Evolutionary conservation across 2,329 filamentous ascomycete species (phyloP).

Genomic region (Pseudocercospora cruenta): DNA sequence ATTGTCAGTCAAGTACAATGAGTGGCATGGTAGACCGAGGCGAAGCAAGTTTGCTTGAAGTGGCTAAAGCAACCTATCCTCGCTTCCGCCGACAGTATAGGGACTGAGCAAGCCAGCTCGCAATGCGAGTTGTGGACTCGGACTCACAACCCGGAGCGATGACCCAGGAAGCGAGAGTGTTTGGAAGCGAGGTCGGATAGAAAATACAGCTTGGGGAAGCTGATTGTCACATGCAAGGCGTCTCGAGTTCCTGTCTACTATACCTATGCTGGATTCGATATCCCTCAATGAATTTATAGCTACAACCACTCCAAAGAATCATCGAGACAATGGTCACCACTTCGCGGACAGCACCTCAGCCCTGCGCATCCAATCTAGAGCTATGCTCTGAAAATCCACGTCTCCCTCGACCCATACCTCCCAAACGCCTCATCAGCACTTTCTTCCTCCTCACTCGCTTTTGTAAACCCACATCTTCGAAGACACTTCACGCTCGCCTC

Average conservation of each 20-base stretch:
- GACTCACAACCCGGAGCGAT: not conserved
- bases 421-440: conserved; percentile 11
- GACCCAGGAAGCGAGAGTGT: not conserved
- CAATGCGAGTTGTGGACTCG: not conserved
- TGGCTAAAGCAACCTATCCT: not conserved
- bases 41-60: not conserved
- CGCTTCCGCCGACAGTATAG: not conserved
- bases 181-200: conserved; percentile 6
- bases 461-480: conserved; percentile 21
- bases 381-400: conserved; percentile 15
- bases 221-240: not conserved
- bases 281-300: not conserved
- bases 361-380: not conserved
- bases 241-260: not conserved
- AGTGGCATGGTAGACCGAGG: conserved; percentile 8
- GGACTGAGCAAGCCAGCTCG: not conserved
- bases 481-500: conserved; percentile 22
- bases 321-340: not conserved
- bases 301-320: not conserved
- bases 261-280: not conserved
- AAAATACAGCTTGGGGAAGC: conserved; percentile 3
- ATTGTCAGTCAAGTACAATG: conserved; percentile 82
- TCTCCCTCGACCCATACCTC: conserved; percentile 18
- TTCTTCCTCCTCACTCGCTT: conserved; percentile 15
- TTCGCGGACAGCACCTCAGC: not conserved